Percentiles rank a stretch among this genome's conserved stretches.
Conservation (phyloP, 2,329 filamentous ascomycete genomes). For the Alternaria tenuissima region DNA sequence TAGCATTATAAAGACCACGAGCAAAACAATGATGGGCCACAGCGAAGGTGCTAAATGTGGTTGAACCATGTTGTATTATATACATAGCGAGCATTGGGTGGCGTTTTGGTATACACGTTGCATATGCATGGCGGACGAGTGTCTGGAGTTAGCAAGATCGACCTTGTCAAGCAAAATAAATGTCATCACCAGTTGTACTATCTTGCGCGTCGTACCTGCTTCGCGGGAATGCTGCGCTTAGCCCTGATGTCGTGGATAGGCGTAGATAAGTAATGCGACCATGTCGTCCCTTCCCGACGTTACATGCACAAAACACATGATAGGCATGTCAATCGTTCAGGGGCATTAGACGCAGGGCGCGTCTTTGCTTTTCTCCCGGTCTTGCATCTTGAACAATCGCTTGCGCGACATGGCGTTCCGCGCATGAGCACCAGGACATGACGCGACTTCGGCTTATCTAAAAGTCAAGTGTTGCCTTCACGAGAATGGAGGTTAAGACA, state of each 20-base stretch:
- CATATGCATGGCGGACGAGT: constrained; percentile 6
- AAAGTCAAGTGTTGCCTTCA: no score
- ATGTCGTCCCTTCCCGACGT: neutral
- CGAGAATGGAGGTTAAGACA: neutral
- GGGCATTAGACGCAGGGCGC: neutral
- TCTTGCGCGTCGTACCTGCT: neutral
- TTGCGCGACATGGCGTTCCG: neutral
- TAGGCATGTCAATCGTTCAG: neutral
- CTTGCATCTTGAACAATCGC: neutral
- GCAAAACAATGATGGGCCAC: constrained; percentile 36
- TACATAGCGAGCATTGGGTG: constrained; percentile 27
- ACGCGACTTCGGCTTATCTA: neutral
- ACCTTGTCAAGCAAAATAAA: neutral
- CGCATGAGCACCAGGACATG: neutral
- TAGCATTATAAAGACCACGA: constrained; percentile 43
- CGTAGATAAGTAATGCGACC: neutral
- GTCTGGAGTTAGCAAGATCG: neutral
- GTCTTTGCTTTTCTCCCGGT: neutral
- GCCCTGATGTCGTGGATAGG: neutral
- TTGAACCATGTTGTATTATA: constrained; percentile 31
- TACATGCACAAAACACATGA: neutral
- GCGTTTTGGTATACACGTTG: constrained; percentile 18
- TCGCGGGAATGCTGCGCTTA: neutral
- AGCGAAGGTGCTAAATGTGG: constrained; percentile 36
- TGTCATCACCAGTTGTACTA: neutral